phyloP scores from a whole-genome alignment of 768 basidiomycete genomes.

The Coprinellus micaceus region DNA sequence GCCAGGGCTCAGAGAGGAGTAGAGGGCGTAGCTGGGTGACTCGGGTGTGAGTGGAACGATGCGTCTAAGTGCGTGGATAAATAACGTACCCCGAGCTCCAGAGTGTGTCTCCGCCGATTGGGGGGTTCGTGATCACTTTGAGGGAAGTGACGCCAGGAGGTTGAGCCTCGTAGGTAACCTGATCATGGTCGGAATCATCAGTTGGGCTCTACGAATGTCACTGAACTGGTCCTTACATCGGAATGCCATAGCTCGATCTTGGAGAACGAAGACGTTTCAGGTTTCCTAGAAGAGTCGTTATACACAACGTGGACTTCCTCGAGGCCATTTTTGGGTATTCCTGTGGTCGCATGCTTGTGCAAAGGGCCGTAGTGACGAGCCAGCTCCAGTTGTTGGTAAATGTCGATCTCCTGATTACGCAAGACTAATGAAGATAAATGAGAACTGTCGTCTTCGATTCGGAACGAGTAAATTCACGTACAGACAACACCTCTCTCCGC shows the following conservation, averaged over 20 bases:
- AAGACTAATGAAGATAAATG: slow-evolving; percentile 47
- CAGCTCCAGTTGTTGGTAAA: slow-evolving; percentile 69
- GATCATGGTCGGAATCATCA: neutral
- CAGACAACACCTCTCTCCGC: slow-evolving; percentile 78
- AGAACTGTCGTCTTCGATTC: neutral
- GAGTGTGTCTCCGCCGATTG: slow-evolving; percentile 73
- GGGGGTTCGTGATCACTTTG: slow-evolving; percentile 66
- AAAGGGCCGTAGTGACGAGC: slow-evolving; percentile 69
- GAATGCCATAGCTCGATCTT: slow-evolving; percentile 80
- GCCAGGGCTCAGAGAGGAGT: slow-evolving; percentile 73
- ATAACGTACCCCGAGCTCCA: slow-evolving; percentile 69
- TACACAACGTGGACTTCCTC: slow-evolving; percentile 79
- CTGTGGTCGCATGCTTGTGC: slow-evolving; percentile 82
- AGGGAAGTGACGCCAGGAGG: slow-evolving; percentile 80
- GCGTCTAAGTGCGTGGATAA: neutral
- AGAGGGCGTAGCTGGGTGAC: slow-evolving; percentile 64
- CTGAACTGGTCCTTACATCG: slow-evolving; percentile 62
- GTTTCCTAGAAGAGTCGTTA: slow-evolving; percentile 60
- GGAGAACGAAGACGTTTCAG: slow-evolving; percentile 61
- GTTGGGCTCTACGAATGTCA: neutral
- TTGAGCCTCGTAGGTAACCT: slow-evolving; percentile 75
- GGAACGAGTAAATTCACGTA: slow-evolving; percentile 49
- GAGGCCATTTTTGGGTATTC: slow-evolving; percentile 68
- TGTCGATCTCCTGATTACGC: slow-evolving; percentile 67
- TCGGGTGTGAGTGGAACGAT: neutral